Percentiles rank a stretch among this genome's conserved stretches.
Evolutionary conservation across 306 rosid species (phyloP).

Genomic region (Glycine tomentella): DNA sequence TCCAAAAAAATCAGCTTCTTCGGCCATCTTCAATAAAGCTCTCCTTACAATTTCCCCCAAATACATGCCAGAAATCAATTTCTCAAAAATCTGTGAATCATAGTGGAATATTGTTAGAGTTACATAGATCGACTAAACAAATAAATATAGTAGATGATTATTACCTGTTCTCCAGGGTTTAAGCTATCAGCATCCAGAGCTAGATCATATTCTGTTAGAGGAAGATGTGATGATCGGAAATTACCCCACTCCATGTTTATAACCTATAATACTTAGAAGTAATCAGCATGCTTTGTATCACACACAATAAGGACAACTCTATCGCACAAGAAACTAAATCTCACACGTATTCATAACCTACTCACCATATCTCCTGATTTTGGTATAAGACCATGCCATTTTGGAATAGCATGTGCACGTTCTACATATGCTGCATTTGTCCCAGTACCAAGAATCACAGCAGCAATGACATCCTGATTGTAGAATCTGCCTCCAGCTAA

Average conservation of each 20-base stretch:
- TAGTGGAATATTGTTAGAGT: constrained; percentile 45
- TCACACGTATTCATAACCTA: constrained; percentile 15
- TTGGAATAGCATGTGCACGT: constrained; percentile 88
- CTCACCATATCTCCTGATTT: constrained; percentile 95
- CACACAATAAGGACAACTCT: too few relatives aligned
- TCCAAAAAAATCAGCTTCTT: constrained; percentile 86
- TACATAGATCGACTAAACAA: background rate
- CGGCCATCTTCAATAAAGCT: constrained; percentile 77
- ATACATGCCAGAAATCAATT: constrained; percentile 92
- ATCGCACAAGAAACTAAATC: background rate
- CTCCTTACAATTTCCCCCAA: constrained; percentile 84
- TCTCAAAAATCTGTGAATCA: constrained; percentile 81
- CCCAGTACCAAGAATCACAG: constrained; percentile 94
- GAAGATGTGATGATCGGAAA: constrained; percentile 89
- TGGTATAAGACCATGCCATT: constrained; percentile 92
- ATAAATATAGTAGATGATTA: background rate
- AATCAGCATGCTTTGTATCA: constrained; percentile 11
- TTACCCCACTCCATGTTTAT: constrained; percentile 99
- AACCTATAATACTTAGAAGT: constrained; percentile 59
- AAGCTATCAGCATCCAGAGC: constrained; percentile 84
- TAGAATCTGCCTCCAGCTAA: constrained; percentile 90
- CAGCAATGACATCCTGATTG: constrained; percentile 81
- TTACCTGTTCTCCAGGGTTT: constrained; percentile 95
- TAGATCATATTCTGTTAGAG: constrained; percentile 81
- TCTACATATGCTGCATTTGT: constrained; percentile 97